Conservation (phyloP, 129 eudicot species). For the Artemisia annua region DNA sequence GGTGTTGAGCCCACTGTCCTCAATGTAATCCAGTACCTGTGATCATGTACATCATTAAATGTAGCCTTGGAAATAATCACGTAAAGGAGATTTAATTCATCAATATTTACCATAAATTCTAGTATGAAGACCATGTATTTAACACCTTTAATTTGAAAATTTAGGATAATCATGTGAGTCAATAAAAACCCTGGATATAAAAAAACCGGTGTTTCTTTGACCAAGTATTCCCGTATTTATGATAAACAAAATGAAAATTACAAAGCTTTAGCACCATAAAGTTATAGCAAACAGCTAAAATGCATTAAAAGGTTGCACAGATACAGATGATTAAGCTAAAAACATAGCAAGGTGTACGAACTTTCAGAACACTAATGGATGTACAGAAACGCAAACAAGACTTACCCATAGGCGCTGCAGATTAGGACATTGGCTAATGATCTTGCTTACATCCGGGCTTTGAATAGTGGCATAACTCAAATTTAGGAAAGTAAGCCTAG, state of each 20-base stretch:
- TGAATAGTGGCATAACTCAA: constrained; percentile 75
- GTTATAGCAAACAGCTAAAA: background rate
- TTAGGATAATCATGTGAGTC: background rate
- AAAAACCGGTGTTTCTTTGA: background rate
- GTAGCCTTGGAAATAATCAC: background rate
- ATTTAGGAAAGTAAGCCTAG: constrained; percentile 72
- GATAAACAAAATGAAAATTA: too few relatives aligned
- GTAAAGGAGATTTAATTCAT: background rate
- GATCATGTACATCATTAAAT: background rate
- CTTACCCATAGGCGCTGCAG: constrained; percentile 90
- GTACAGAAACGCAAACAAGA: background rate
- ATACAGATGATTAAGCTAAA: too few relatives aligned
- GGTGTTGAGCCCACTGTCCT: constrained; percentile 75
- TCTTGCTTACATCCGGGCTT: constrained; percentile 66
- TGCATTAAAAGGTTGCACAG: too few relatives aligned
- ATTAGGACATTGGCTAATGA: constrained; percentile 62
- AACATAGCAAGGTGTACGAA: background rate
- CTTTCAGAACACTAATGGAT: too few relatives aligned
- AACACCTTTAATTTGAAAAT: background rate
- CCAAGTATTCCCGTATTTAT: background rate
- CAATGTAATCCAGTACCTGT: constrained; percentile 91
- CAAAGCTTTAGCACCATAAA: too few relatives aligned
- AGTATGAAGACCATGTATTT: background rate
- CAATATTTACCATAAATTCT: background rate
- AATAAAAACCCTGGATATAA: background rate